Percentiles rank a stretch among this genome's conserved stretches.
These are phyloP conservation scores for Mycena maculata DNA, from an alignment of 768 basidiomycete species.

Conservation along the genomic window DNA sequence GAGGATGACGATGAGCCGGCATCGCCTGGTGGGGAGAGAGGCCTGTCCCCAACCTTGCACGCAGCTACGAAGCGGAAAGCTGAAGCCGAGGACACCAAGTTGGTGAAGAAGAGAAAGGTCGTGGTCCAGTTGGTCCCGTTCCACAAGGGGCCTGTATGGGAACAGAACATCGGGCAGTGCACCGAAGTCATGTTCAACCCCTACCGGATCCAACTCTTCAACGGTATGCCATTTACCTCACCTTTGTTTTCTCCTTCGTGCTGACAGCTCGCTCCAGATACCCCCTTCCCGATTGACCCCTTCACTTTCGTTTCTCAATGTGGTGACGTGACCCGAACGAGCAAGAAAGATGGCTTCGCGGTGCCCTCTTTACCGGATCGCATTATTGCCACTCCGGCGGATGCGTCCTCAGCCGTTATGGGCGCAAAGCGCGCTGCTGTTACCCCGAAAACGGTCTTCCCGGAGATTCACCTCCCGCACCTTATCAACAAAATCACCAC, in stretches of 20 bases:
- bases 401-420: constrained; percentile 30
- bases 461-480: constrained; percentile 69
- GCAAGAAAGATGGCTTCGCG: constrained; percentile 53
- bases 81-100: constrained; percentile 60
- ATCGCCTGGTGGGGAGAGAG: constrained; percentile 35
- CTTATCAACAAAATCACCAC: constrained; percentile 73
- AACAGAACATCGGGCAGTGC: constrained; percentile 72
- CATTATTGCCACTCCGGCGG: constrained; percentile 36
- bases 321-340: constrained; percentile 51
- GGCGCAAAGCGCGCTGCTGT: constrained; percentile 38
- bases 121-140: constrained; percentile 85
- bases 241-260: constrained; percentile 1
- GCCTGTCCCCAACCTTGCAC: constrained; percentile 15
- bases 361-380: constrained; percentile 60
- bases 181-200: constrained; percentile 71
- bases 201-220: constrained; percentile 85
- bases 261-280: constrained; percentile 59
- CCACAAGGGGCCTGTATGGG: constrained; percentile 87
- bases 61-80: constrained; percentile 72
- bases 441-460: constrained; percentile 71
- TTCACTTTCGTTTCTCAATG: constrained; percentile 75
- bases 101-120: constrained; percentile 78
- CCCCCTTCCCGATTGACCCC: constrained; percentile 79
- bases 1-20: constrained; percentile 74
- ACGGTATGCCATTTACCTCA: constrained; percentile 64